Percentiles rank a stretch among this genome's conserved stretches.
These are phyloP conservation scores for Diaporthe vexans DNA, from an alignment of 2,329 filamentous ascomycete genomes.

Conservation along the genomic window DNA sequence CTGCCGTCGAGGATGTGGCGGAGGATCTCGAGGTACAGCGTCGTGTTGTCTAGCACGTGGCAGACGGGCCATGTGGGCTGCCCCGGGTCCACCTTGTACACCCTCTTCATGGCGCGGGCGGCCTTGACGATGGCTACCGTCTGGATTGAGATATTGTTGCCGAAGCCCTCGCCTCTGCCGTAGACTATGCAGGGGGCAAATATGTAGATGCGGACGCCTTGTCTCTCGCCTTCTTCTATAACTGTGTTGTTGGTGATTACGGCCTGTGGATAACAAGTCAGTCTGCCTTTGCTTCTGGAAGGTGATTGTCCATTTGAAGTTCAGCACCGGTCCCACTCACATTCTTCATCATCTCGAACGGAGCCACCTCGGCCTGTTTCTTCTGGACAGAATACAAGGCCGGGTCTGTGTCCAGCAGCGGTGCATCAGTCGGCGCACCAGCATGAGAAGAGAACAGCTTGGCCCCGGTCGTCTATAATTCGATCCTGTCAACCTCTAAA, in stretches of 20 bases:
- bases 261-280: constrained; percentile 49
- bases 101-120: constrained; percentile 54
- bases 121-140: constrained; percentile 62
- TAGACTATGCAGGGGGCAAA: constrained; percentile 68
- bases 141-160: constrained; percentile 66
- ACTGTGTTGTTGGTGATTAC: constrained; percentile 57
- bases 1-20: constrained; percentile 57
- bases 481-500: not conserved
- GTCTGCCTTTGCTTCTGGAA: no score
- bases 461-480: constrained; percentile 60
- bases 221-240: constrained; percentile 57
- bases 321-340: not conserved
- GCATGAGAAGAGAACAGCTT: constrained; percentile 66
- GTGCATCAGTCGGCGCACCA: constrained; percentile 56
- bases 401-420: constrained; percentile 59
- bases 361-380: constrained; percentile 45
- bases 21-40: constrained; percentile 61
- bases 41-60: constrained; percentile 62
- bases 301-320: not conserved
- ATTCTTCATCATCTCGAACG: not conserved
- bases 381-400: constrained; percentile 60
- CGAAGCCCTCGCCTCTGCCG: constrained; percentile 63
- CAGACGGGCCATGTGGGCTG: constrained; percentile 65
- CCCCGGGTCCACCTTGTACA: constrained; percentile 59
- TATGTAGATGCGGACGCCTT: constrained; percentile 64